Evolutionary conservation across 306 rosid species (phyloP).

Genomic region (Dalbergia oliveri): DNA sequence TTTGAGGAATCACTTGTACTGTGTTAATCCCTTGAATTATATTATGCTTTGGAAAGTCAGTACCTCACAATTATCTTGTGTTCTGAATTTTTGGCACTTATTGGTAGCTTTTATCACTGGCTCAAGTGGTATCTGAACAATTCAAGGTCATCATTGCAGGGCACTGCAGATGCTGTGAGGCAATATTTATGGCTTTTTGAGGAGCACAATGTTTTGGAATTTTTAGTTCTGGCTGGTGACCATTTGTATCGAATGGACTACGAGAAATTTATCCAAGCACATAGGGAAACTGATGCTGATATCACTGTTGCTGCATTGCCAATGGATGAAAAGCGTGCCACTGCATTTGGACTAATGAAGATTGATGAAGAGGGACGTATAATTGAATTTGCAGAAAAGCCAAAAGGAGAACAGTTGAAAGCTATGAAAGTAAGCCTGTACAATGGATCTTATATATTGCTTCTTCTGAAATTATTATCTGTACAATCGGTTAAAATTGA

Average conservation of each 20-base stretch:
- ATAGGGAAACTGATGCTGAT: conserved; percentile 94
- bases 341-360: conserved; percentile 97
- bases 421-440: conserved; percentile 78
- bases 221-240: conserved; percentile 88
- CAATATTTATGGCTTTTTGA: conserved; percentile 96
- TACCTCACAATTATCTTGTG: not conserved
- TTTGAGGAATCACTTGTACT: not conserved
- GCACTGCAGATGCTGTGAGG: conserved; percentile 98
- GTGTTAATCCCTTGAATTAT: conserved; percentile 11
- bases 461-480: not conserved
- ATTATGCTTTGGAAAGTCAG: not conserved
- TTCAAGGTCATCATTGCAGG: conserved; percentile 55
- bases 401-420: conserved; percentile 95
- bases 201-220: conserved; percentile 96
- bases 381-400: conserved; percentile 91
- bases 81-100: not conserved
- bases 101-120: not conserved
- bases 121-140: conserved; percentile 24
- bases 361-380: conserved; percentile 98
- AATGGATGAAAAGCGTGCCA: conserved; percentile 97
- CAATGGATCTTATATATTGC: not conserved
- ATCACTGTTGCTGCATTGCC: conserved; percentile 99
- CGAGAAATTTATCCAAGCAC: conserved; percentile 95
- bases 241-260: conserved; percentile 98
- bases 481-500: not conserved